Conservation (phyloP, 2,329 filamentous ascomycete species). For the Colletotrichum camelliae region DNA sequence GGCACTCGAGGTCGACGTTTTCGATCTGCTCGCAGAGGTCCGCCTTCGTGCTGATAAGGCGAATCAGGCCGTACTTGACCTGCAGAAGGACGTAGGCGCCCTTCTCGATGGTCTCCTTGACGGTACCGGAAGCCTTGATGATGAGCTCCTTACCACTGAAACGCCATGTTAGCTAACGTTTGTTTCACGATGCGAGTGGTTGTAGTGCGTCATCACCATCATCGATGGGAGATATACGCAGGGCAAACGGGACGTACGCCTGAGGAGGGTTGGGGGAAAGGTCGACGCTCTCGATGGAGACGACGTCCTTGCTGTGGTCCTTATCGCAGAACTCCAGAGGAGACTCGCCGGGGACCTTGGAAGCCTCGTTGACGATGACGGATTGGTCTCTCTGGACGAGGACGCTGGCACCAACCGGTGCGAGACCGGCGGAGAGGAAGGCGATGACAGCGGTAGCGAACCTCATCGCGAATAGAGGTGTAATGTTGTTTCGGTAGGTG, state of each 20-base stretch:
- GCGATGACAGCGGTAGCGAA: slow-evolving; percentile 48
- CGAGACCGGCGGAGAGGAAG: slow-evolving; percentile 50
- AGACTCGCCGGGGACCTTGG: slow-evolving; percentile 82
- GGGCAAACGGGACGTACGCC: slow-evolving; percentile 66
- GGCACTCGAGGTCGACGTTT: slow-evolving; percentile 89
- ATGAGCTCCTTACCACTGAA: slow-evolving; percentile 76
- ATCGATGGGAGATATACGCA: neutral
- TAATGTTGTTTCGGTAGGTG: too few species aligned
- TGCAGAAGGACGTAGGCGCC: slow-evolving; percentile 83
- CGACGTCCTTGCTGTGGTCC: slow-evolving; percentile 71
- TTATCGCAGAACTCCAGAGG: slow-evolving; percentile 79
- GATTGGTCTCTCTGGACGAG: slow-evolving; percentile 55
- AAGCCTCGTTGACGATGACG: slow-evolving; percentile 53
- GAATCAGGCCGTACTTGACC: slow-evolving; percentile 95
- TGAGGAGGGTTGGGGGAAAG: slow-evolving; percentile 84
- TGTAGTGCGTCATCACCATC: neutral
- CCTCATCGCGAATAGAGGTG: slow-evolving; percentile 38
- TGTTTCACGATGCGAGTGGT: neutral
- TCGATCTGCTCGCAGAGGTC: slow-evolving; percentile 89
- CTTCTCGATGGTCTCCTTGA: slow-evolving; percentile 73
- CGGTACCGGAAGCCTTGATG: slow-evolving; percentile 80
- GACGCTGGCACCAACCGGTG: slow-evolving; percentile 49
- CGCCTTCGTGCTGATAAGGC: slow-evolving; percentile 78
- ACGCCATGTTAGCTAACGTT: slow-evolving; percentile 8
- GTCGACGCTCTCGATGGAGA: slow-evolving; percentile 81